These are phyloP conservation scores for Rhodotorula babjevae DNA, from an alignment of 768 basidiomycete genomes.

Conservation along the genomic window DNA sequence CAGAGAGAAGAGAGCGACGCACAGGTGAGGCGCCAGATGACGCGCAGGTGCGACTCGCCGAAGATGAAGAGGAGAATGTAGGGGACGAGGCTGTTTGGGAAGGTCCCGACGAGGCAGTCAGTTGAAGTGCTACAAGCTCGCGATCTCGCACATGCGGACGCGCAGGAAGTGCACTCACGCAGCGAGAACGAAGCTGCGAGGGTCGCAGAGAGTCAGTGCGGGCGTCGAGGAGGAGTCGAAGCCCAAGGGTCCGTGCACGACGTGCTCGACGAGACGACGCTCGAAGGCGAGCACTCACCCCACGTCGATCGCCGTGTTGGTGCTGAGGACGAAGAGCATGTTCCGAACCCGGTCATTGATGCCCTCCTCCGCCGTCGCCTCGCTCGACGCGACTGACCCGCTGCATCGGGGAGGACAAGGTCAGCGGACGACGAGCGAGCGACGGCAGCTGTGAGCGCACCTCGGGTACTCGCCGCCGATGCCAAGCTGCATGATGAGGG, in stretches of 20 bases:
- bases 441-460: too few relatives aligned
- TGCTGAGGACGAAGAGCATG: slow-evolving; percentile 79
- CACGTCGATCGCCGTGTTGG: slow-evolving; percentile 56
- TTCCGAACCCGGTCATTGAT: slow-evolving; percentile 77
- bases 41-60: slow-evolving; percentile 31
- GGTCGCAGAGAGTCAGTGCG: too few relatives aligned
- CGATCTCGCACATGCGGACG: too few relatives aligned
- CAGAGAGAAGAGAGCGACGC: not conserved
- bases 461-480: slow-evolving; percentile 57
- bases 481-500: not conserved
- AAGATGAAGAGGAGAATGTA: slow-evolving; percentile 37
- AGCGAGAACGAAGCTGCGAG: slow-evolving; percentile 27
- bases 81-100: slow-evolving; percentile 33
- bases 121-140: too few relatives aligned
- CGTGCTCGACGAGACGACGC: too few relatives aligned
- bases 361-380: slow-evolving; percentile 77
- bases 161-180: not conserved
- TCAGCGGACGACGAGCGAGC: too few relatives aligned
- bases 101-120: not conserved
- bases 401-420: not conserved
- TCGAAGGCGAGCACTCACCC: slow-evolving; percentile 2
- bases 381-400: slow-evolving; percentile 76
- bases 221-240: too few relatives aligned
- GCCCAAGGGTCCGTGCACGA: too few relatives aligned
- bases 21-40: slow-evolving; percentile 40